A percentile compares a stretch with the other conserved stretches of the same genome.
Evolutionary conservation across 345 rosid species (phyloP).

Genomic region (Erysimum cheiranthoides): DNA sequence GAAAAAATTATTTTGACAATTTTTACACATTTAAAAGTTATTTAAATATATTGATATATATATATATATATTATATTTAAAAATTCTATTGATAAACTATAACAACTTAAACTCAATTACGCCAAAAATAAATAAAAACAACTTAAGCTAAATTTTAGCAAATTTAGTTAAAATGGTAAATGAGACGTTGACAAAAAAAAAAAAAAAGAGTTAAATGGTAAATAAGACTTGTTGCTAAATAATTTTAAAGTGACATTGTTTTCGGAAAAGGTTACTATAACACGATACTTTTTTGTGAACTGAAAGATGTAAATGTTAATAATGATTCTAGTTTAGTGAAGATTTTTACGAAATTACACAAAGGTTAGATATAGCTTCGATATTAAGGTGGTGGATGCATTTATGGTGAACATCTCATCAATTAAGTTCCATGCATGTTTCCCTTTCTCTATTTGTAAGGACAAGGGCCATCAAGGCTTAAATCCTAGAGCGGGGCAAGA

Average conservation of each 20-base stretch:
- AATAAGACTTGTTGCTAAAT: not conserved
- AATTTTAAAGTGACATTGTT: not conserved
- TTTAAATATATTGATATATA: not conserved
- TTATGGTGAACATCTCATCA: constrained; percentile 6
- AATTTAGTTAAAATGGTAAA: not conserved
- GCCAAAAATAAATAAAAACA: not conserved
- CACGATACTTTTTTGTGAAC: not conserved
- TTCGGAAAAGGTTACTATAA: not conserved
- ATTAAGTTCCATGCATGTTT: constrained; percentile 37
- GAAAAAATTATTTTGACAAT: not conserved
- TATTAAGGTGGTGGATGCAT: constrained; percentile 23
- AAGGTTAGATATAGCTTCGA: not conserved
- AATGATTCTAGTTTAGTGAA: not conserved
- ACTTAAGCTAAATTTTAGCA: not conserved
- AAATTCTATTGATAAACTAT: not conserved
- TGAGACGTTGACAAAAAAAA: no score
- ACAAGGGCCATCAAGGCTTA: constrained; percentile 35
- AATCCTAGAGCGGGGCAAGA: constrained; percentile 33
- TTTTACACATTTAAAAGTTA: not conserved
- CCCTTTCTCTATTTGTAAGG: constrained; percentile 33
- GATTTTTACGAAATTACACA: not conserved
- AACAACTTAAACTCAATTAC: not conserved
- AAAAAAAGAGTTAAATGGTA: no score
- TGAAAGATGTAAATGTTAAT: not conserved
- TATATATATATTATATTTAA: no score